A percentile compares a stretch with the other conserved stretches of the same genome.
phyloP scores from a whole-genome alignment of 768 basidiomycete genomes.

The Macrolepiota albuminosa region DNA sequence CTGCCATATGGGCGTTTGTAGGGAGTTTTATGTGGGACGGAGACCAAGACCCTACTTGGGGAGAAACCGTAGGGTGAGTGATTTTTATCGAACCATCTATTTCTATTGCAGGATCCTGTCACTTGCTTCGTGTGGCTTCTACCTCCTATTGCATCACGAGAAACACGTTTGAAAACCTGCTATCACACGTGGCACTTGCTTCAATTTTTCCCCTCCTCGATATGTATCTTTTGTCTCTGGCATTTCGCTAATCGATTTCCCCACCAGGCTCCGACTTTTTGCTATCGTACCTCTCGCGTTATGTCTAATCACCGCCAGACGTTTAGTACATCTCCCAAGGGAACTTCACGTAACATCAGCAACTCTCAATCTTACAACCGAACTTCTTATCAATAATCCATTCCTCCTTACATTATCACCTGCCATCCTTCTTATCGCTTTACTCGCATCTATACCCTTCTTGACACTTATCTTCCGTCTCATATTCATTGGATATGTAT shows the following conservation, averaged over 20 bases:
- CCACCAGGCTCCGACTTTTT: constrained; percentile 64
- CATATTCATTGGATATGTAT: constrained; percentile 60
- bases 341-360: constrained; percentile 64
- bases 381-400: constrained; percentile 65
- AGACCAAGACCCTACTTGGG: constrained; percentile 64
- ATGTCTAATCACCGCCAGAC: constrained; percentile 65
- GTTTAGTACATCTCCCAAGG: constrained; percentile 66
- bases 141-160: constrained; percentile 7
- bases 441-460: constrained; percentile 75
- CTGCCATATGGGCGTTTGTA: constrained; percentile 75
- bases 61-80: constrained; percentile 73
- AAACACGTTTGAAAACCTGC: not conserved
- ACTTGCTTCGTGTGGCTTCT: not conserved
- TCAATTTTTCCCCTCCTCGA: not conserved
- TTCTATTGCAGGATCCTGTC: not conserved
- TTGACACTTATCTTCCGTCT: constrained; percentile 74
- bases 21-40: constrained; percentile 68
- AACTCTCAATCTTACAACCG: constrained; percentile 56
- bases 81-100: not conserved
- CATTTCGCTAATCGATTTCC: constrained; percentile 7
- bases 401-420: constrained; percentile 76
- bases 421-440: constrained; percentile 57
- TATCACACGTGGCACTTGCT: not conserved
- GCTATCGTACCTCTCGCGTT: constrained; percentile 69
- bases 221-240: not conserved